Base-by-base conservation (phyloP, 768 basidiomycete species). In the Guyanaporus albipodus region DNA sequence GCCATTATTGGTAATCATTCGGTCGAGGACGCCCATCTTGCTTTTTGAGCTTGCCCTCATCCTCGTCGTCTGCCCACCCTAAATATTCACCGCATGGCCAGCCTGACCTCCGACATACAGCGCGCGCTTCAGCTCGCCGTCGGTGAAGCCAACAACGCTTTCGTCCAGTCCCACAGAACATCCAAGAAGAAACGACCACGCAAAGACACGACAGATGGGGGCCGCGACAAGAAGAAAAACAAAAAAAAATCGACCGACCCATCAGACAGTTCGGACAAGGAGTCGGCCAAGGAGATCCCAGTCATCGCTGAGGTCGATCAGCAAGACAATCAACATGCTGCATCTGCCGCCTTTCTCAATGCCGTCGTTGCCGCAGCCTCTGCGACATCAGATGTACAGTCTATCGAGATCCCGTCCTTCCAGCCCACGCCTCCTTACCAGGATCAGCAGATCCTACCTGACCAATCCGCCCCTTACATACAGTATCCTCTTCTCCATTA, bases 351-450 rank as follows among this genome's bases (percentile, higher is more conserved):
- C 8, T 74, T 85, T 41, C 67, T 85, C 31, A 79, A 78, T 39
- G 82, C 83, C 0, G 77, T 85, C 12, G 80, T 83, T 18, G 80
- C 81, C 26, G 80, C 82, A 6, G 79, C 82, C 4, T 74, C 80
- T n/a, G 75, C 74, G 8, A 74, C 75, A 14, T 69, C 74, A 0
- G 67, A 66, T 19, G 50, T 54, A 12, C 64, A 68, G 21, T 52
- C 63, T 23, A 52, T 62, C 26, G 57, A 63, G 22, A 56, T 63
- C 26, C 52, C 58, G 12, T 36, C 59, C 27, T 62, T 61, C 50
- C 52, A 64, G 47, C 37, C 66, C 47, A 60, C 69, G 46, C 63
- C 71, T 29, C 55, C 60, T 36, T 69, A 59, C 40, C 67, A 67
- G 32, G 70, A 64, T 44, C 63, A 56, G 41, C 67, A 66, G 17